Conservation (phyloP, 179 eudicot genomes). For the Gypsophila paniculata region DNA sequence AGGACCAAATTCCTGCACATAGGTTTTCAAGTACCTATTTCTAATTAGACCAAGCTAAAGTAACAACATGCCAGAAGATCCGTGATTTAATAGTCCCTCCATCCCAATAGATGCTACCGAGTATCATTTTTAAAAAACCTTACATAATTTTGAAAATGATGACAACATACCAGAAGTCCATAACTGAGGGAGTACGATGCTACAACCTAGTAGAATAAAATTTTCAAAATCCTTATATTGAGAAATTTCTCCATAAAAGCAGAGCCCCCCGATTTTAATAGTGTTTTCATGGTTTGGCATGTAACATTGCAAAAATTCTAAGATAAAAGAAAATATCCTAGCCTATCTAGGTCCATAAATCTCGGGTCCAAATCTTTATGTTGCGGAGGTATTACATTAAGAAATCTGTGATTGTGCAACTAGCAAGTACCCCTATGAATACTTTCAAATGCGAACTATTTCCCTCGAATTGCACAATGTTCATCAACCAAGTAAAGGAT, state of each 20-base stretch:
- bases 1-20: conserved; percentile 65
- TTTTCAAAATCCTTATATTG: background rate
- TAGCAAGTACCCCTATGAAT: background rate
- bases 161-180: background rate
- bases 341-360: background rate
- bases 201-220: background rate
- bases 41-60: background rate
- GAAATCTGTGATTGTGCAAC: background rate
- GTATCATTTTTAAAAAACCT: too few species aligned
- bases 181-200: background rate
- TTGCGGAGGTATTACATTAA: background rate
- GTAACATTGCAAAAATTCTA: background rate
- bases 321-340: background rate
- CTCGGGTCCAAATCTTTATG: background rate
- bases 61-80: background rate
- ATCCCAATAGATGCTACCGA: too few species aligned
- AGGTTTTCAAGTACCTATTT: conserved; percentile 23
- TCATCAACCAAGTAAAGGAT: background rate
- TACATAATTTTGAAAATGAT: too few species aligned
- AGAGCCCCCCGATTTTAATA: background rate
- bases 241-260: background rate
- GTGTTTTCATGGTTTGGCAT: background rate
- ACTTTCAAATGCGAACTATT: background rate
- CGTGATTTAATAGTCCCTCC: too few species aligned
- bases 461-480: background rate